These are phyloP conservation scores for Populus trichocarpa DNA, from an alignment of 441 rosid species.

Conservation along the genomic window DNA sequence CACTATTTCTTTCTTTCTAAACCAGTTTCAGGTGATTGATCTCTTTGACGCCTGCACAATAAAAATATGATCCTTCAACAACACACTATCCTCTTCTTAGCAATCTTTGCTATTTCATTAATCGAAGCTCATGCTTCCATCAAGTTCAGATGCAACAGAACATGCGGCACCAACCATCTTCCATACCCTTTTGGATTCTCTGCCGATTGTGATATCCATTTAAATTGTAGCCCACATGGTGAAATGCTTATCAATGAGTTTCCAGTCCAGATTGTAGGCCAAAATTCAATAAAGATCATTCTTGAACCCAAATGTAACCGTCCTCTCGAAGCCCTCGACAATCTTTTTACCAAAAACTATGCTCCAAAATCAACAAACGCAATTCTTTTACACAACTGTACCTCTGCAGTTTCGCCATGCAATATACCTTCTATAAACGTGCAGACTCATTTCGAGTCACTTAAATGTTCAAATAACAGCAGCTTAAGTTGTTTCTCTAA, in stretches of 20 bases:
- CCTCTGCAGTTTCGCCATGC: conserved; percentile 22
- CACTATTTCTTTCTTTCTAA: background rate
- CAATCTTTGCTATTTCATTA: conserved; percentile 4
- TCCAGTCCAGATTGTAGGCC: conserved; percentile 25
- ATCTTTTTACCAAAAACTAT: conserved; percentile 38
- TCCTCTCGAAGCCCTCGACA: conserved; percentile 24
- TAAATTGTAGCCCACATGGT: conserved; percentile 39
- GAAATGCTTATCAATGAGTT: conserved; percentile 34
- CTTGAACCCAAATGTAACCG: conserved; percentile 52
- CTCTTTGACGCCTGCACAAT: background rate
- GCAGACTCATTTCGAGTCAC: conserved; percentile 36
- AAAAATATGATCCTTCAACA: conserved; percentile 14
- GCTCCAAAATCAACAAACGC: conserved; percentile 59
- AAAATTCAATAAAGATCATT: conserved; percentile 25
- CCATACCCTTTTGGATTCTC: conserved; percentile 82
- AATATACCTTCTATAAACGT: conserved; percentile 37
- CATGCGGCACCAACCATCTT: conserved; percentile 33
- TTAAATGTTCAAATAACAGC: conserved; percentile 21
- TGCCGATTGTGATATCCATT: conserved; percentile 41
- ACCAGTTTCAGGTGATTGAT: background rate
- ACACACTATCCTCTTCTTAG: conserved; percentile 1
- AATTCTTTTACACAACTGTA: conserved; percentile 48
- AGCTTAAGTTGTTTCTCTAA: conserved; percentile 49
- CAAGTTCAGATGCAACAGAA: conserved; percentile 25
- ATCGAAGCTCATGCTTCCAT: conserved; percentile 12